phyloP scores from a whole-genome alignment of 148 eudicot species.

The Polygonum maritimum region DNA sequence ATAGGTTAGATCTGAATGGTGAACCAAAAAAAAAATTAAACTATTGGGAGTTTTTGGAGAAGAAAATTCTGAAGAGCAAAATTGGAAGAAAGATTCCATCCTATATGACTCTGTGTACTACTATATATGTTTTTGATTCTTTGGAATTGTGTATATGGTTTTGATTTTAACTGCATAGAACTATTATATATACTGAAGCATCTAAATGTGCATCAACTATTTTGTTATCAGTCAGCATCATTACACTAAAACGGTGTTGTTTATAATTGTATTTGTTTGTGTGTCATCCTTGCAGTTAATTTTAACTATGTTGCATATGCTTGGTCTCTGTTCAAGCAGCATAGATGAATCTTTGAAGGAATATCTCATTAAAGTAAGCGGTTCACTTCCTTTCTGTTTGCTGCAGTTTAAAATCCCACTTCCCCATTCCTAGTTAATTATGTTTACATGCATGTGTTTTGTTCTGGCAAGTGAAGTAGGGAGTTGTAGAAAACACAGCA shows the following conservation, averaged over 20 bases:
- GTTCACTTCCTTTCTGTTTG: not conserved
- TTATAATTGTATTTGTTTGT: not conserved
- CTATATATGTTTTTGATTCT: not conserved
- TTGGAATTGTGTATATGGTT: not conserved
- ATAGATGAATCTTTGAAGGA: conserved; percentile 40
- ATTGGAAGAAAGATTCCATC: not conserved
- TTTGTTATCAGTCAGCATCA: not conserved
- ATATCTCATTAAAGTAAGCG: conserved; percentile 65
- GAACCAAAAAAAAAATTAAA: not conserved
- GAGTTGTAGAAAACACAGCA: not conserved
- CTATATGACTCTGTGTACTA: not conserved
- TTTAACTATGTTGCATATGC: conserved; percentile 81
- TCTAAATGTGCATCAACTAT: not conserved
- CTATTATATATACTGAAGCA: not conserved
- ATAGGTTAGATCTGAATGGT: not conserved
- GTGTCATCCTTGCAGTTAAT: conserved; percentile 57
- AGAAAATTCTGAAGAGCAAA: not conserved
- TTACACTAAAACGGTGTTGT: not conserved
- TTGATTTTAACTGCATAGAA: not conserved
- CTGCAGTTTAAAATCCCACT: not conserved
- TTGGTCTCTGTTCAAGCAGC: conserved; percentile 59
- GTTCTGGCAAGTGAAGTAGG: not conserved
- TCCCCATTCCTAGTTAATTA: not conserved
- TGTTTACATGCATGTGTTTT: not conserved
- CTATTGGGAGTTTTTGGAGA: not conserved